Percentiles rank a stretch among this genome's conserved stretches.
These are phyloP conservation scores for Calonectria pseudoreteaudii DNA, from an alignment of 2,329 filamentous ascomycete species.

Conservation along the genomic window DNA sequence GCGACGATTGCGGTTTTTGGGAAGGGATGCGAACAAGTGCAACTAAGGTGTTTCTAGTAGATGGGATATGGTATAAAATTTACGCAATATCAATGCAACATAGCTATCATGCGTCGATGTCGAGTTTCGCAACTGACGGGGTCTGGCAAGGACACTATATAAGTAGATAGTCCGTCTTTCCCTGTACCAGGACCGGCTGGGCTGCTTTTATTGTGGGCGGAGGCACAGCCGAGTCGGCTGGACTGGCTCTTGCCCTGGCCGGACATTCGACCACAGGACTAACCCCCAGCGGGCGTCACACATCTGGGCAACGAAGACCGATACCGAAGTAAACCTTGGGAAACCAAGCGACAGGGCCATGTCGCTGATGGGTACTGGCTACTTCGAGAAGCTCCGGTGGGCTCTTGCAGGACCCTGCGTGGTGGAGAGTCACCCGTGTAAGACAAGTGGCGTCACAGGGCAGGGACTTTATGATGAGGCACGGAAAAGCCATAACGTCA, in stretches of 20 bases:
- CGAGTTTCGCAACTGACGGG: not conserved
- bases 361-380: not conserved
- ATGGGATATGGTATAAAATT: not conserved
- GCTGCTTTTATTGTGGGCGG: not conserved
- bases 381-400: not conserved
- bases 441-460: conserved; percentile 6
- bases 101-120: not conserved
- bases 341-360: not conserved
- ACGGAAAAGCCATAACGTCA: not conserved
- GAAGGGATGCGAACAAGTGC: not conserved
- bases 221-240: not conserved
- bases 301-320: not conserved
- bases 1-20: not conserved
- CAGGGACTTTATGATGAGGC: not conserved
- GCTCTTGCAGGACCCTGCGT: not conserved
- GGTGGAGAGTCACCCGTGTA: not conserved
- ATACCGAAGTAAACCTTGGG: not conserved
- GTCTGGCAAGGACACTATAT: not conserved
- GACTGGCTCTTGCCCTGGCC: not conserved
- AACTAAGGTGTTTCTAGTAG: not conserved
- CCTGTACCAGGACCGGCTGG: not conserved
- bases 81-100: not conserved
- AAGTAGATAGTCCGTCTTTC: not conserved
- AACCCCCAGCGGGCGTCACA: not conserved
- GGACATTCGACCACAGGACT: not conserved